phyloP scores from a whole-genome alignment of 1,139 yeast genomes.

The Groenewaldozyma sp. region DNA sequence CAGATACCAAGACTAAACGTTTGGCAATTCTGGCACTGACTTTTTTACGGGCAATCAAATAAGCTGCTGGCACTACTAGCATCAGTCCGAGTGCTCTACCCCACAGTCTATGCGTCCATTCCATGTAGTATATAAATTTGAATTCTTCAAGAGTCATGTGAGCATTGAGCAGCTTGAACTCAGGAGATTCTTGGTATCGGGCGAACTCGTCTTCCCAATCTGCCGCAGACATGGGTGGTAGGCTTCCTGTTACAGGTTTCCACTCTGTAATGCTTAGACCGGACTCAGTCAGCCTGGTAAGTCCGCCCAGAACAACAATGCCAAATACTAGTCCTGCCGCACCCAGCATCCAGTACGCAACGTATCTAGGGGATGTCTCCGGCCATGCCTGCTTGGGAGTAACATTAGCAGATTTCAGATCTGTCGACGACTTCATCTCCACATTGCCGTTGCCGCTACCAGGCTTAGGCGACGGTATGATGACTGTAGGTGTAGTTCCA shows the following conservation, averaged over 20 bases:
- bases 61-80: slow-evolving; percentile 76
- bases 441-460: too few species aligned
- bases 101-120: slow-evolving; percentile 91
- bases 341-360: slow-evolving; percentile 88
- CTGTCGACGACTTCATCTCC: too few species aligned
- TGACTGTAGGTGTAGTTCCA: too few species aligned
- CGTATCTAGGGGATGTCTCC: slow-evolving; percentile 30
- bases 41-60: slow-evolving; percentile 58
- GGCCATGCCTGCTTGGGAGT: slow-evolving; percentile 19
- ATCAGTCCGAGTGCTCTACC: slow-evolving; percentile 85
- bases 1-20: slow-evolving; percentile 62
- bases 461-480: too few species aligned
- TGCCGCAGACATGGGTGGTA: slow-evolving; percentile 72
- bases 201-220: slow-evolving; percentile 84
- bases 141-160: slow-evolving; percentile 88
- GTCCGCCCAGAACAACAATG: slow-evolving; percentile 92
- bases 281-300: slow-evolving; percentile 89
- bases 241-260: slow-evolving; percentile 93
- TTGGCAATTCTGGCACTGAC: slow-evolving; percentile 63
- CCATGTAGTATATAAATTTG: slow-evolving; percentile 93
- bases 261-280: slow-evolving; percentile 96
- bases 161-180: slow-evolving; percentile 79
- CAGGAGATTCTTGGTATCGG: slow-evolving; percentile 81
- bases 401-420: too few species aligned
- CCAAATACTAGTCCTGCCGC: slow-evolving; percentile 88